Evolutionary conservation across 2,329 filamentous ascomycete genomes (phyloP).

Genomic region (Bipolaris oryzae): DNA sequence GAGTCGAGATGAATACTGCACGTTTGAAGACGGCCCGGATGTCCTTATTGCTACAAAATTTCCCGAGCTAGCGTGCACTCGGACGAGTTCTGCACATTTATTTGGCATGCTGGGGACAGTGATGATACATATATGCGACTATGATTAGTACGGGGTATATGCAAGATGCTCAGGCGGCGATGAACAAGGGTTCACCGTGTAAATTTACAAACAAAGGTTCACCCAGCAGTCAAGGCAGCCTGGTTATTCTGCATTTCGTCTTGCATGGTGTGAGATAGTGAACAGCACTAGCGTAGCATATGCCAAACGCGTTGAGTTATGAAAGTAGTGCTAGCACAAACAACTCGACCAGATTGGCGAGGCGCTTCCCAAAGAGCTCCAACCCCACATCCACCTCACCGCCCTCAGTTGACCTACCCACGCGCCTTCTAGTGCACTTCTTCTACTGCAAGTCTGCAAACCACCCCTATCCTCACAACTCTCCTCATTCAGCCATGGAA

Average conservation of each 20-base stretch:
- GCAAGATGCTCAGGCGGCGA: too few species aligned
- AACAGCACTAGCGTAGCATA: conserved; percentile 15
- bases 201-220: background rate
- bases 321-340: conserved; percentile 19
- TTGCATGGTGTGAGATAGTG: conserved; percentile 13
- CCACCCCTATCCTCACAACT: conserved; percentile 20
- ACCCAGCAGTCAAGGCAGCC: background rate
- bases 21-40: background rate
- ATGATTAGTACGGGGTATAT: background rate
- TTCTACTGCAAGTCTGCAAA: conserved; percentile 30
- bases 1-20: conserved; percentile 22
- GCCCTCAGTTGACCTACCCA: conserved; percentile 25
- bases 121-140: background rate
- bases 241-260: conserved; percentile 3
- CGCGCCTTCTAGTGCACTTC: conserved; percentile 29
- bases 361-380: conserved; percentile 37
- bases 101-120: background rate
- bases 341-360: conserved; percentile 25
- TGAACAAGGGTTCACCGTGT: too few species aligned
- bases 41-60: background rate
- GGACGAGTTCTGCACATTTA: background rate
- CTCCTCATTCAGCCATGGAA: conserved; percentile 70
- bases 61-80: background rate
- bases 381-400: conserved; percentile 37
- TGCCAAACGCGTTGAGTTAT: conserved; percentile 14